Evolutionary conservation across 1,284 basidiomycete genomes (phyloP), one percentile per base, ranked within the genome.

Genomic region (Puccinia horiana): DNA sequence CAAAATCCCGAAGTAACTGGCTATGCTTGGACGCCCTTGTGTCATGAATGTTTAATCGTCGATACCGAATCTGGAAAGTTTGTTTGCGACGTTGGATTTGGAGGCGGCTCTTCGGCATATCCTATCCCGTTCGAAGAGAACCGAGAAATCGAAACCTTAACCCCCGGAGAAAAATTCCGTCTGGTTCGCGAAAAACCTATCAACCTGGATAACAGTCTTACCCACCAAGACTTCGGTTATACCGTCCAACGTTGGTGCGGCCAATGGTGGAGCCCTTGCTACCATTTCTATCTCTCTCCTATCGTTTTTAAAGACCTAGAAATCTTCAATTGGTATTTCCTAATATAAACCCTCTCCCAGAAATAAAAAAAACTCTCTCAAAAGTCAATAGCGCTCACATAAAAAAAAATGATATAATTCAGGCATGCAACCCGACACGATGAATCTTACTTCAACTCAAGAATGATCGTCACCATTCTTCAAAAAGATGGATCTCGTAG

Each of bases 1-100:
- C 29, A 61, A 37, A 44, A 77, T 49, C 58, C 76, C 4, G 16
- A 40, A 0, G 12, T 0, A 14, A n/a, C 42, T 1, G 76, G 76
- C 40, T 67, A 67, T 29, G 18, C n/a, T 4, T 77, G 76, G 76
- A 35, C 58, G 16, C 42, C 76, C 3, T 26, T 67, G 4, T 44
- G 37, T 23, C 76, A 77, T 29, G 26, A 40, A 47, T 47, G 35
- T 42, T 52, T 77, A 26, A 0, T 49, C 0, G 58, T 77, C 14
- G 42, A 65, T 2, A 47, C 37, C 37, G 35, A n/a, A 18, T 44
- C 40, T 2, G 61, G 18, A 1, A 37, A 61, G 16, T 65, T 77
- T 40, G 2, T 77, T 6, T 77, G 76, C 65, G 76, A 77, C 58
- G 58, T 77, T 20, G 76, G 76, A 2, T 77, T 77, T 67, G 76